Evolutionary conservation across 2,329 filamentous ascomycete species (phyloP).

Genomic region (Ciborinia camelliae): DNA sequence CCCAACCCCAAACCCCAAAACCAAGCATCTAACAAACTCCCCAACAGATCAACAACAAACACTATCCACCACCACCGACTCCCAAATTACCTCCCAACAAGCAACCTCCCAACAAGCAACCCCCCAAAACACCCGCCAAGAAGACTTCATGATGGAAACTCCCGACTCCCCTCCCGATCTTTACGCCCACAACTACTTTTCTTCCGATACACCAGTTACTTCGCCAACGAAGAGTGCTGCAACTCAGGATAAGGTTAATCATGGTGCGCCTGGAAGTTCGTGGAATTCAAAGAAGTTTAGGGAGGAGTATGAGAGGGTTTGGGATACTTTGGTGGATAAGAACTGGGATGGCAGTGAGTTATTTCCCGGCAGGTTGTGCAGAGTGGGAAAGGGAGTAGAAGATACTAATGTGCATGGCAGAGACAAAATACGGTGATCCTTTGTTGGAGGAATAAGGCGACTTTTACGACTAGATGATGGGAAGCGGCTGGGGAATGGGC

Average conservation of each 20-base stretch:
- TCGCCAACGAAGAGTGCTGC: conserved; percentile 17
- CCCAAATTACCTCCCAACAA: neutral
- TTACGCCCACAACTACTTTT: conserved; percentile 1
- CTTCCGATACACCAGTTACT: conserved; percentile 2
- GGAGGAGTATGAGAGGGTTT: conserved; percentile 51
- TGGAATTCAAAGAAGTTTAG: conserved; percentile 56
- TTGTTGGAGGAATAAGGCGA: neutral
- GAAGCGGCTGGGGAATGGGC: neutral
- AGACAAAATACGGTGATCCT: conserved; percentile 16
- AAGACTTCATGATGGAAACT: conserved; percentile 30
- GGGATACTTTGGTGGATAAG: conserved; percentile 49
- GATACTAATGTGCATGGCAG: conserved; percentile 9
- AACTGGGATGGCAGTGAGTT: conserved; percentile 48
- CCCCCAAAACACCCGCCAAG: conserved; percentile 11
- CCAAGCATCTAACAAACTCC: conserved; percentile 6
- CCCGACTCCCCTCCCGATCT: conserved; percentile 32
- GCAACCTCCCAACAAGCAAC: neutral
- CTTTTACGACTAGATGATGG: neutral
- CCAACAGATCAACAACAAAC: neutral
- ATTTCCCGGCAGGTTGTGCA: neutral
- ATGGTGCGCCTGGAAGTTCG: conserved; percentile 45
- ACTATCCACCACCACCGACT: neutral
- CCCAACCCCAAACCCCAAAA: neutral
- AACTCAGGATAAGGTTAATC: conserved; percentile 27
- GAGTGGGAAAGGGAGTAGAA: neutral